A percentile compares a stretch with the other conserved stretches of the same genome.
These are phyloP conservation scores for Mucor saturninus DNA, from an alignment of 371 early-diverging fungal species.

Conservation along the genomic window DNA sequence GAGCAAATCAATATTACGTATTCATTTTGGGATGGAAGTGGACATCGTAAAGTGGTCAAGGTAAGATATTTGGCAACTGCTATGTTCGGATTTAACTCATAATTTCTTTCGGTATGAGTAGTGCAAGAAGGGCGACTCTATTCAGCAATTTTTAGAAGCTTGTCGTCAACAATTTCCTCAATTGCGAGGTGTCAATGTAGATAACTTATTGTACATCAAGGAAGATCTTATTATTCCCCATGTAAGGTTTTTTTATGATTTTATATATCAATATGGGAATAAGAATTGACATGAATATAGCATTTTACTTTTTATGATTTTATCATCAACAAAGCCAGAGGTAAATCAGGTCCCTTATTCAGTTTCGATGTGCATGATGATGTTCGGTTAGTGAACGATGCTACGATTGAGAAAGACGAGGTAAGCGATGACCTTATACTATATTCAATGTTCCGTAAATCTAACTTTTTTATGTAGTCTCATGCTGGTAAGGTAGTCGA, in stretches of 20 bases:
- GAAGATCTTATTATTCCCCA: slow-evolving; percentile 97
- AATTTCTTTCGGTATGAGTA: slow-evolving; percentile 16
- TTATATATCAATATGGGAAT: not conserved
- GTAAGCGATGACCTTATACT: slow-evolving; percentile 22
- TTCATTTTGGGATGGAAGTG: slow-evolving; percentile 95
- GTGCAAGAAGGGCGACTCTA: slow-evolving; percentile 91
- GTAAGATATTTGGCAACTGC: slow-evolving; percentile 36
- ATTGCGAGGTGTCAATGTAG: slow-evolving; percentile 81
- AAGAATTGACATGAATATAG: slow-evolving; percentile 33
- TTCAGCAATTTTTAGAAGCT: slow-evolving; percentile 85
- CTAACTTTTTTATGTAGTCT: slow-evolving; percentile 53
- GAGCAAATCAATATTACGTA: slow-evolving; percentile 87
- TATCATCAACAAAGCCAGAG: slow-evolving; percentile 93
- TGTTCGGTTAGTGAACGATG: slow-evolving; percentile 87
- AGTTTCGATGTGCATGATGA: slow-evolving; percentile 95
- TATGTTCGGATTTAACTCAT: too few relatives aligned
- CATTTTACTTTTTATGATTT: slow-evolving; percentile 97
- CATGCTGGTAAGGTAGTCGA: slow-evolving; percentile 97
- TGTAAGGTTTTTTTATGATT: too few relatives aligned
- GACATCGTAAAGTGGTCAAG: slow-evolving; percentile 85
- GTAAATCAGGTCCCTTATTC: slow-evolving; percentile 95
- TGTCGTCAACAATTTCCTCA: slow-evolving; percentile 83
- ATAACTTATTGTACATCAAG: slow-evolving; percentile 91
- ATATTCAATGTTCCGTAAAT: not conserved
- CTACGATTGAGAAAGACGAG: slow-evolving; percentile 87